Percentiles rank a stretch among this genome's conserved stretches.
phyloP scores from a whole-genome alignment of 2,329 filamentous ascomycete genomes.

The Fusarium siculi region DNA sequence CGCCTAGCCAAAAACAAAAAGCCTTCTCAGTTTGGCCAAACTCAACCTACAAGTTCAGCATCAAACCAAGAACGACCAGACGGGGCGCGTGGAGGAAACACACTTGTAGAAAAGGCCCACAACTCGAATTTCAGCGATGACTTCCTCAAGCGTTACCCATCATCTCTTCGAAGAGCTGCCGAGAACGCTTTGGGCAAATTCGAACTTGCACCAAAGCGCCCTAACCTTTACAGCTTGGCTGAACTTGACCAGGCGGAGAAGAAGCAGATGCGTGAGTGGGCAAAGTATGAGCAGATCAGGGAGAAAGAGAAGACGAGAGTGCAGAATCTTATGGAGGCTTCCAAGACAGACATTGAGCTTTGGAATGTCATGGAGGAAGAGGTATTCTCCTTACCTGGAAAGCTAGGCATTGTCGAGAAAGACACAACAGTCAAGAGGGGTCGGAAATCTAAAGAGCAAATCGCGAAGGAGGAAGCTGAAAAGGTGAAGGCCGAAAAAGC shows the following conservation, averaged over 20 bases:
- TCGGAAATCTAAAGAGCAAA: slow-evolving; percentile 26
- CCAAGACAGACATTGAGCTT: slow-evolving; percentile 70
- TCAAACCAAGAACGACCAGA: neutral
- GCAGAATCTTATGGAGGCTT: slow-evolving; percentile 62
- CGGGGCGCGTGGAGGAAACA: slow-evolving; percentile 34
- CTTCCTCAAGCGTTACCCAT: slow-evolving; percentile 52
- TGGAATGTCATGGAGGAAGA: slow-evolving; percentile 75
- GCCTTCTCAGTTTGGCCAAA: slow-evolving; percentile 11
- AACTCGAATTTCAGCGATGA: slow-evolving; percentile 49
- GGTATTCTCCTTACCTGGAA: slow-evolving; percentile 70
- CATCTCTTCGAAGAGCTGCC: slow-evolving; percentile 53
- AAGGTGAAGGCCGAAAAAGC: neutral
- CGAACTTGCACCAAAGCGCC: slow-evolving; percentile 45
- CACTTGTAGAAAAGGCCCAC: slow-evolving; percentile 49
- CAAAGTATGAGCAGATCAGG: slow-evolving; percentile 51
- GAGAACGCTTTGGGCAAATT: slow-evolving; percentile 54
- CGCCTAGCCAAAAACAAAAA: slow-evolving; percentile 47
- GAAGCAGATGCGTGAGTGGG: slow-evolving; percentile 49
- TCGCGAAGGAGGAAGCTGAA: slow-evolving; percentile 14
- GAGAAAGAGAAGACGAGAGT: slow-evolving; percentile 63
- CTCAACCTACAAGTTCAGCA: neutral
- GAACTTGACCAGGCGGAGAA: slow-evolving; percentile 48
- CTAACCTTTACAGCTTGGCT: slow-evolving; percentile 41
- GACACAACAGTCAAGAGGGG: neutral
- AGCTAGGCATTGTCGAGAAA: slow-evolving; percentile 61